Evolutionary conservation across 805 yeast species (phyloP).

Genomic region (Zygotorulaspora sp.): DNA sequence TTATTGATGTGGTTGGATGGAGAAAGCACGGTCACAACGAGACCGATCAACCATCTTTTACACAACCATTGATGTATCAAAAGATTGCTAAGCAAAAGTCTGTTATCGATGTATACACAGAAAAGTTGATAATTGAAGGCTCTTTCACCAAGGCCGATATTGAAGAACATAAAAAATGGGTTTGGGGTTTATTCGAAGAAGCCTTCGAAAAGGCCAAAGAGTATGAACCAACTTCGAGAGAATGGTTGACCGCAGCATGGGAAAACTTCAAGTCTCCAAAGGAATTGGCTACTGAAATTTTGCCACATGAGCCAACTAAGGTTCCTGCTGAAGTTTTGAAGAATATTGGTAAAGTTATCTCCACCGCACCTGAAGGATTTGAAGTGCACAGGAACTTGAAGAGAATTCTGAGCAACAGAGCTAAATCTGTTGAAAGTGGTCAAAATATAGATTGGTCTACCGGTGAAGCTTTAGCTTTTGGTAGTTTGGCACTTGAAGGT

Average conservation of each 20-base stretch:
- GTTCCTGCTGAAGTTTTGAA: constrained; percentile 67
- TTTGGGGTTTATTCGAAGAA: constrained; percentile 90
- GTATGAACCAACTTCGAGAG: constrained; percentile 84
- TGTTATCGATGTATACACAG: constrained; percentile 80
- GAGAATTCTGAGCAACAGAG: constrained; percentile 85
- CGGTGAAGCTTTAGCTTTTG: constrained; percentile 98
- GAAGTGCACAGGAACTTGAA: constrained; percentile 92
- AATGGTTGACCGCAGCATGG: constrained; percentile 99
- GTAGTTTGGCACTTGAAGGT: constrained; percentile 87
- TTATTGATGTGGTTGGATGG: constrained; percentile 96
- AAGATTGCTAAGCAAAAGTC: constrained; percentile 84
- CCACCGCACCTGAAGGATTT: constrained; percentile 82
- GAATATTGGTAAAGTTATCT: constrained; percentile 70
- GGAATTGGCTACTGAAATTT: constrained; percentile 90
- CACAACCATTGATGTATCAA: constrained; percentile 97
- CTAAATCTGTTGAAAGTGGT: constrained; percentile 82
- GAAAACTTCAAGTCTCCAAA: constrained; percentile 97
- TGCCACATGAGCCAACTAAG: constrained; percentile 95
- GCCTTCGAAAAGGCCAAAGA: constrained; percentile 85
- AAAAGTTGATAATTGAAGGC: constrained; percentile 76
- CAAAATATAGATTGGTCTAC: constrained; percentile 99
- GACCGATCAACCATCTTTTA: constrained; percentile 98
- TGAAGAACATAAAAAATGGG: constrained; percentile 96
- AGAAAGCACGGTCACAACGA: constrained; percentile 99
- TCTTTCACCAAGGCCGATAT: constrained; percentile 86